Percentiles rank a stretch among this genome's conserved stretches.
Conservation (phyloP, 345 rosid species). For the Aquilaria yunnanensis region DNA sequence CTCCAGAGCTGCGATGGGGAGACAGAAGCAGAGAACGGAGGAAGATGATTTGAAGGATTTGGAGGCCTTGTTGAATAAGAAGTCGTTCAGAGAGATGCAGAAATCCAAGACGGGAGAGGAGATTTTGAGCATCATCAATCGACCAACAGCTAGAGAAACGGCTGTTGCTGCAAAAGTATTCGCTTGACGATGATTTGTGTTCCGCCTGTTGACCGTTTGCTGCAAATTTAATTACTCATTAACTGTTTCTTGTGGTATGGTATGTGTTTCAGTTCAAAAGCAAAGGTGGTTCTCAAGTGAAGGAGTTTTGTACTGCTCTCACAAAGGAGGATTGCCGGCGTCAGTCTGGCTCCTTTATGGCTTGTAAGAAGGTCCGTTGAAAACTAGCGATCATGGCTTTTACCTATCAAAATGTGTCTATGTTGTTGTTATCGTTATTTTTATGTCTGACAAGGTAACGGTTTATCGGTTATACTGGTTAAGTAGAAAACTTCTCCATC, state of each 20-base stretch:
- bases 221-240: background rate
- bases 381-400: conserved; percentile 1
- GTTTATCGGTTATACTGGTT: too few species aligned
- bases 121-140: conserved; percentile 81
- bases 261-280: conserved; percentile 69
- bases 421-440: too few species aligned
- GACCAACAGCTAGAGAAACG: conserved; percentile 93
- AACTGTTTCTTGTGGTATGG: conserved; percentile 11
- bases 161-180: conserved; percentile 89
- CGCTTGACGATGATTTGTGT: background rate
- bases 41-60: conserved; percentile 90
- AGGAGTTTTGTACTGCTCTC: conserved; percentile 85
- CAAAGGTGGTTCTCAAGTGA: conserved; percentile 96
- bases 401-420: too few species aligned
- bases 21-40: conserved; percentile 57
- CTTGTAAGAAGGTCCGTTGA: conserved; percentile 79
- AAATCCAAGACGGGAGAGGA: conserved; percentile 92
- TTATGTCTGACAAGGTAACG: too few species aligned
- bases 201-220: background rate
- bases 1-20: conserved; percentile 39
- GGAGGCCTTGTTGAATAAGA: conserved; percentile 82
- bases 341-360: conserved; percentile 69
- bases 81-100: conserved; percentile 83
- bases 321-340: conserved; percentile 96
- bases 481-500: too few species aligned